Evolutionary conservation across 805 yeast genomes (phyloP).

Genomic region (Saccharomyces mikatae): DNA sequence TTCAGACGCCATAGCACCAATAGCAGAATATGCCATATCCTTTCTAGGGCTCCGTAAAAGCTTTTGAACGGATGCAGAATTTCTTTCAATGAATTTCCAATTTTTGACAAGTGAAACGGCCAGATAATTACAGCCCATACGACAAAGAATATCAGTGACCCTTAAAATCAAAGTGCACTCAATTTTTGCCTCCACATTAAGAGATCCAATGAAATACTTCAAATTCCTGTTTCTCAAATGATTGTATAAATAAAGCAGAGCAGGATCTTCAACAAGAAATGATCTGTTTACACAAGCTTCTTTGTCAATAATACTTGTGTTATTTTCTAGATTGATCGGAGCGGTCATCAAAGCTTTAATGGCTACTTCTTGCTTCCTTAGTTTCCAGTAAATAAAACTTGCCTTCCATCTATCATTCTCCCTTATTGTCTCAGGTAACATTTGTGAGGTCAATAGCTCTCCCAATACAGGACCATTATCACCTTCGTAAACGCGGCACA

Average conservation of each 20-base stretch:
- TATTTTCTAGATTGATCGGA: slow-evolving; percentile 35
- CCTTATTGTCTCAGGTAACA: slow-evolving; percentile 50
- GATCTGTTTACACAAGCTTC: slow-evolving; percentile 33
- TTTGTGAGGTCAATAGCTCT: slow-evolving; percentile 39
- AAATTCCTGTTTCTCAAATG: slow-evolving; percentile 48
- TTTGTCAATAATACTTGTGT: slow-evolving; percentile 23
- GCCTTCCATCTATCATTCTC: slow-evolving; percentile 73
- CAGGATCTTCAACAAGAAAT: slow-evolving; percentile 73
- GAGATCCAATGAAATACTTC: slow-evolving; percentile 43
- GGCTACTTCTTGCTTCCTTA: slow-evolving; percentile 41
- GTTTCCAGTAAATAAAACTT: slow-evolving; percentile 73
- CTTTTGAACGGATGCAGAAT: slow-evolving; percentile 2
- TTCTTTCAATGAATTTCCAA: slow-evolving; percentile 51
- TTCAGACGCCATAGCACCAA: slow-evolving; percentile 10
- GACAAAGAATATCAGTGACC: slow-evolving; percentile 57
- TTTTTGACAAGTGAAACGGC: slow-evolving; percentile 52
- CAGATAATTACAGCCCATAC: slow-evolving; percentile 89
- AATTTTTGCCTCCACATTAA: slow-evolving; percentile 31
- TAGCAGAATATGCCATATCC: slow-evolving; percentile 1
- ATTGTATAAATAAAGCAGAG: slow-evolving; percentile 56
- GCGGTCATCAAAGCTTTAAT: slow-evolving; percentile 59
- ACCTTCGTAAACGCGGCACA: slow-evolving; percentile 68
- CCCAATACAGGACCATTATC: slow-evolving; percentile 49
- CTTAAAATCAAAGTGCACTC: slow-evolving; percentile 60
- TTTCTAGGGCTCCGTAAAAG: background rate